Evolutionary conservation across 1,139 yeast species (phyloP).

Genomic region (Cylindricascospora bacillispora): DNA sequence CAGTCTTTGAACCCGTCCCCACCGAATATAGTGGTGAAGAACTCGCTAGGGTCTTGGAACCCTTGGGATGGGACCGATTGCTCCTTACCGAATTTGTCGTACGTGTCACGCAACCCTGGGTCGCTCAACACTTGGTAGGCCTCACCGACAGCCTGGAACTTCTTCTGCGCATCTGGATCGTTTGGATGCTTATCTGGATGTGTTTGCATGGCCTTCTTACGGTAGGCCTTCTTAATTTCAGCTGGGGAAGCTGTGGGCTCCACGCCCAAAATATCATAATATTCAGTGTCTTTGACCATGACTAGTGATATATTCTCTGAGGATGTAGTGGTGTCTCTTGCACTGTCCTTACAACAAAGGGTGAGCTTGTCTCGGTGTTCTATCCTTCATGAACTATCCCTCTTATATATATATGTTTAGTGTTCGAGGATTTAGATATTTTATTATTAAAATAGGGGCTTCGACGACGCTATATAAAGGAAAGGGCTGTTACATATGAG

Average conservation of each 20-base stretch:
- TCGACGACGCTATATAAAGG: too few species aligned
- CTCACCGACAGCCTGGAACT: slow-evolving; percentile 55
- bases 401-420: too few species aligned
- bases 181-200: slow-evolving; percentile 95
- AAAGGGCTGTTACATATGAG: too few species aligned
- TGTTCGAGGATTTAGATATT: too few species aligned
- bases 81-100: slow-evolving; percentile 53
- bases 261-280: slow-evolving; percentile 69
- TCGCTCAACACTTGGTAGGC: slow-evolving; percentile 59
- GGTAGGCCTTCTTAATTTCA: slow-evolving; percentile 85
- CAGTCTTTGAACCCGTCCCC: slow-evolving; percentile 63
- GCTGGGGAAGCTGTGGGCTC: slow-evolving; percentile 56
- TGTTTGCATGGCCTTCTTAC: slow-evolving; percentile 73
- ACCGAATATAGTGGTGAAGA: slow-evolving; percentile 58
- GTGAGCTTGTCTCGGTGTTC: too few species aligned
- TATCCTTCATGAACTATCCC: too few species aligned
- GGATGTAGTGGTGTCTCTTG: not conserved
- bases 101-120: slow-evolving; percentile 41
- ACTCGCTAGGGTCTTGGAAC: slow-evolving; percentile 58
- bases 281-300: slow-evolving; percentile 85
- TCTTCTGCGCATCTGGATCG: slow-evolving; percentile 53
- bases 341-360: not conserved
- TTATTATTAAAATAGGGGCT: too few species aligned
- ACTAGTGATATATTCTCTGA: not conserved
- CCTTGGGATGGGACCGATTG: slow-evolving; percentile 55